These are phyloP conservation scores for Gamsiella multidivaricata DNA, from an alignment of 192 early-diverging fungal species.

Conservation along the genomic window DNA sequence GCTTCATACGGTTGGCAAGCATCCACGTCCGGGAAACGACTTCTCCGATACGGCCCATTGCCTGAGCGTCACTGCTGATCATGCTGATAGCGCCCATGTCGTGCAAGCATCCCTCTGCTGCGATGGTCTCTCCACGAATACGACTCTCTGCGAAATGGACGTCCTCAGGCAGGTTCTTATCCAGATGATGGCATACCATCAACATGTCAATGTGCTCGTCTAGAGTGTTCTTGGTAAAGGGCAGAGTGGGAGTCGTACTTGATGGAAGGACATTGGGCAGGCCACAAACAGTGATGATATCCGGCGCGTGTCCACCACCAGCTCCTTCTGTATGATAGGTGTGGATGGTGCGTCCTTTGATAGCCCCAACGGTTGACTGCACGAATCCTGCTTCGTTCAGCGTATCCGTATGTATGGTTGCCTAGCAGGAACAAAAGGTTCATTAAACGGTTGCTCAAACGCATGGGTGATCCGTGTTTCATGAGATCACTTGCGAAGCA, in stretches of 20 bases:
- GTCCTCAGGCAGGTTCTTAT: constrained; percentile 93
- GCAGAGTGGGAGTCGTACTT: constrained; percentile 96
- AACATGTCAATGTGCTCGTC: constrained; percentile 99
- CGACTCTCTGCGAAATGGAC: constrained; percentile 96
- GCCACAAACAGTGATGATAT: constrained; percentile 82
- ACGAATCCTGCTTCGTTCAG: constrained; percentile 98
- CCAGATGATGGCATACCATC: constrained; percentile 98
- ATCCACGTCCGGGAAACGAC: constrained; percentile 94
- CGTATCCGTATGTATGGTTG: constrained; percentile 96
- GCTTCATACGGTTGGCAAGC: constrained; percentile 96
- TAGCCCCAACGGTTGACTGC: constrained; percentile 88
- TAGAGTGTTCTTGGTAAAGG: constrained; percentile 93
- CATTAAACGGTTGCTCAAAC: too few species aligned
- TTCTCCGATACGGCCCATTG: constrained; percentile 97
- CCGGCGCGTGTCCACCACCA: constrained; percentile 94
- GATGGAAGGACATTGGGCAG: constrained; percentile 90
- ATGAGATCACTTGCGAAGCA: neutral
- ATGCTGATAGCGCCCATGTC: constrained; percentile 95
- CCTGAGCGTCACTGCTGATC: constrained; percentile 94
- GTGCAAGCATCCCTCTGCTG: constrained; percentile 95
- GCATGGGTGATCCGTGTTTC: too few species aligned
- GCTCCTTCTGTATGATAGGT: constrained; percentile 98
- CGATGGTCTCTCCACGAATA: constrained; percentile 97
- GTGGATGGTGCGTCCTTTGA: constrained; percentile 93
- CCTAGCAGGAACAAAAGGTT: too few species aligned